Evolutionary conservation across 2,329 filamentous ascomycete genomes (phyloP), one percentile per base, ranked within the genome.

Genomic region (Verticillium nonalfalfae): DNA sequence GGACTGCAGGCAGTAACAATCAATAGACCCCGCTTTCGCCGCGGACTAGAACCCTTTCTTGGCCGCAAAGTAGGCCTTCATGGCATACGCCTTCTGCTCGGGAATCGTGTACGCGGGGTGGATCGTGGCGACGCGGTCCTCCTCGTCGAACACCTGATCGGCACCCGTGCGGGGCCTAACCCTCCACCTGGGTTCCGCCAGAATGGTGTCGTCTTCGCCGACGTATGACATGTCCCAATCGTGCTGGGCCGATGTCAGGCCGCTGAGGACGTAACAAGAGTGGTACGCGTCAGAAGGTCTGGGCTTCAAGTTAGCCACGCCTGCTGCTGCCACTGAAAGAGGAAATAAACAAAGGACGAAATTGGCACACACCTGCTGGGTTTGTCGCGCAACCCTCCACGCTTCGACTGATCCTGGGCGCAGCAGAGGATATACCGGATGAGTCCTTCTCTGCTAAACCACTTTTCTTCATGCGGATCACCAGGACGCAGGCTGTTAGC

Each of bases 321-420:
- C 9, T 21, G 45, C n/a, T 3, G 9, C 9, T 18, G n/a, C n/a
- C 7, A 21, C 39, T 10, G 45, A 21, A 10, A 18, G 45, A 1
- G 9, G 45, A n/a, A n/a, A 40, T 2, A n/a, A 40, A 40, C 11
- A 26, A 26, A 54, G 2, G 18, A 4, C n/a, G 26, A 33, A 54
- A 14, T 4, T 4, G 54, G 13, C 18, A 18, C 26, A 82, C 81
- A 93, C 87, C 93, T 93, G 74, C 90, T 89, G 14, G 95, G 95
- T 77, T 99, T 99, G 76, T 99, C 95, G 70, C 93, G 85, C 74
- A 99, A 79, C 1, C 95, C 95, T 60, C 94, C 94, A 63, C 85
- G 82, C 71, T 77, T 83, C 56, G 80, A 78, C 69, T 84, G 79
- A 62, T 90, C 88, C 70, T 98, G 95, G 69, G 92, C 95, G 72